Base-by-base conservation (phyloP, 2,329 filamentous ascomycete species). In the Rosellinia necatrix region DNA sequence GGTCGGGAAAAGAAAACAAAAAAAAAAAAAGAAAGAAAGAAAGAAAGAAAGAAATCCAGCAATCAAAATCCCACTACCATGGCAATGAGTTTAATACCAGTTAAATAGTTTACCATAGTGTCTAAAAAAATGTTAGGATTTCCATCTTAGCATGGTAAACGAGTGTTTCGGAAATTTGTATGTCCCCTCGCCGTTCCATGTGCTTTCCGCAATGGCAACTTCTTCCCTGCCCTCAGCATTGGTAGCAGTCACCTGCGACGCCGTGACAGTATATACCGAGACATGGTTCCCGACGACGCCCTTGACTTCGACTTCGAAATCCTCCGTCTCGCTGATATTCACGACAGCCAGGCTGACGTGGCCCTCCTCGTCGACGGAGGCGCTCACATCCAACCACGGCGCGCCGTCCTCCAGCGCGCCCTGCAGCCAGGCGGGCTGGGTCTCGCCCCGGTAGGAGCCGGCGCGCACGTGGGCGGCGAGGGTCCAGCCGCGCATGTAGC, bases 401-500 rank as follows among this genome's bases (percentile, higher is more conserved):
- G 86, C 87, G 35, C 74, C 70, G 10, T 82, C 81, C 63, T 59
- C 52, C 34, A 89, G 80, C 3, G 84, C 78, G 8, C 81, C 81
- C 29, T 83, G 76, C 53, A 90, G 76, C 87, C 87, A 91, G 29
- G 69, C 76, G 2, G 88, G 87, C 54, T 81, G 75, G 1, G 87
- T 90, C n/a, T 76, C 76, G 1, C 90, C 90, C 13, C 80, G 78
- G 67, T 92, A 93, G 29, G 82, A 79, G 1, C 78, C 79, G 44
- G 80, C 79, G 4, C 79, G 78, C 6, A 92, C 81, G 70, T 92
- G 85, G 3, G 85, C 76, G 3, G 82, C 84, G 2, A 93, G 72
- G 0, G 86, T 87, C 68, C 81, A 81, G 2, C 90, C 90, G 29
- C 87, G 84, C 89, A 93, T 92, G 70, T 84, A 88, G 66, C 79